These are phyloP conservation scores for Solanum aculeatissimum DNA, from an alignment of 305 asterid genomes.

Conservation along the genomic window DNA sequence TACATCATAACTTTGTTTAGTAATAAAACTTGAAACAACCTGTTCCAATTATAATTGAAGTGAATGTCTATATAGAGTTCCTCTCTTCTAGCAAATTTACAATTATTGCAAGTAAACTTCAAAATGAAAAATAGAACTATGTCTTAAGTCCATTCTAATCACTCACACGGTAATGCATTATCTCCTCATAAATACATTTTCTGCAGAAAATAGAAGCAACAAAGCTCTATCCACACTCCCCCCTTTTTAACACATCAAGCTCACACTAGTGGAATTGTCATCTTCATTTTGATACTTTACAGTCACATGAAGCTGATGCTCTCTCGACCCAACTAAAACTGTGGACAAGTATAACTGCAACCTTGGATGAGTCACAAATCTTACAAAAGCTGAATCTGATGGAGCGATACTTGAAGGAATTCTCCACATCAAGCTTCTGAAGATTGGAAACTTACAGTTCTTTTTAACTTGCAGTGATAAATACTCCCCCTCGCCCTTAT, in stretches of 20 bases:
- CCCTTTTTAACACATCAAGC: not conserved
- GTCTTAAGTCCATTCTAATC: not conserved
- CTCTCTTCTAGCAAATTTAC: not conserved
- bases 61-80: not conserved
- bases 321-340: not conserved
- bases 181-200: not conserved
- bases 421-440: not conserved
- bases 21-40: not conserved
- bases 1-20: not conserved
- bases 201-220: not conserved
- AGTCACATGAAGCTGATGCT: not conserved
- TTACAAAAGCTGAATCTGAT: not conserved
- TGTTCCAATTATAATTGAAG: not conserved
- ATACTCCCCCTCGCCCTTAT: not conserved
- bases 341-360: not conserved
- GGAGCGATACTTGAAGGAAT: not conserved
- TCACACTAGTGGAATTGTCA: not conserved
- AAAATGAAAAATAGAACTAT: not conserved
- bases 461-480: not conserved
- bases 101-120: not conserved
- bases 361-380: not conserved
- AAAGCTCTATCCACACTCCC: not conserved
- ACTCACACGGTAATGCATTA: not conserved
- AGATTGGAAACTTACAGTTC: not conserved
- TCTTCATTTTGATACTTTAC: not conserved